Conservation (phyloP, 441 rosid genomes). For the Hura crepitans region DNA sequence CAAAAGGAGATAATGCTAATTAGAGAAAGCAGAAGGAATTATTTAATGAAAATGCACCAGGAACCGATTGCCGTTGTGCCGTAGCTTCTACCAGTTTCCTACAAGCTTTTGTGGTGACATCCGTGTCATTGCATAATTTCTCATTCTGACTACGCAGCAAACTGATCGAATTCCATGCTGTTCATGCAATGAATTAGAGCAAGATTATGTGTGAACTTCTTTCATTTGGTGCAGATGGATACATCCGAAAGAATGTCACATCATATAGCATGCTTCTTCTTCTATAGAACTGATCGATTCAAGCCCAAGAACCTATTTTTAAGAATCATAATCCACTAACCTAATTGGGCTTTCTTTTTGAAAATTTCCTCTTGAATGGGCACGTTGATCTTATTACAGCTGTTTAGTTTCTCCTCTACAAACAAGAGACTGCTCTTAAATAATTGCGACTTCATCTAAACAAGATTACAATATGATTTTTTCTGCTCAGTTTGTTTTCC, state of each 20-base stretch:
- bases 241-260: background rate
- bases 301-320: background rate
- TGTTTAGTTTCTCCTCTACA: constrained; percentile 28
- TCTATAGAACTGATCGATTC: no score
- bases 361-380: constrained; percentile 32
- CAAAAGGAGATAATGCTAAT: no score
- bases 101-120: constrained; percentile 21
- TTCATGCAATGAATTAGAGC: background rate
- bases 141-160: background rate
- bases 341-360: constrained; percentile 9
- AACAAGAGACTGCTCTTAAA: constrained; percentile 19
- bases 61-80: constrained; percentile 36
- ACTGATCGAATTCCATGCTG: background rate
- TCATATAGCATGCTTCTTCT: background rate
- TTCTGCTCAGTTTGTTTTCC: background rate
- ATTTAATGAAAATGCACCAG: constrained; percentile 23
- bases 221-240: background rate
- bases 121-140: background rate
- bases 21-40: no score
- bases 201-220: no score
- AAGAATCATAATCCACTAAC: background rate
- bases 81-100: constrained; percentile 38
- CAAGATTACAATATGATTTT: no score
- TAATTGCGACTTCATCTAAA: constrained; percentile 39
- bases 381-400: constrained; percentile 29